Evolutionary conservation across 2,329 filamentous ascomycete genomes (phyloP), one percentile per base, ranked within the genome.

Genomic region (Aspergillus pseudotamarii): DNA sequence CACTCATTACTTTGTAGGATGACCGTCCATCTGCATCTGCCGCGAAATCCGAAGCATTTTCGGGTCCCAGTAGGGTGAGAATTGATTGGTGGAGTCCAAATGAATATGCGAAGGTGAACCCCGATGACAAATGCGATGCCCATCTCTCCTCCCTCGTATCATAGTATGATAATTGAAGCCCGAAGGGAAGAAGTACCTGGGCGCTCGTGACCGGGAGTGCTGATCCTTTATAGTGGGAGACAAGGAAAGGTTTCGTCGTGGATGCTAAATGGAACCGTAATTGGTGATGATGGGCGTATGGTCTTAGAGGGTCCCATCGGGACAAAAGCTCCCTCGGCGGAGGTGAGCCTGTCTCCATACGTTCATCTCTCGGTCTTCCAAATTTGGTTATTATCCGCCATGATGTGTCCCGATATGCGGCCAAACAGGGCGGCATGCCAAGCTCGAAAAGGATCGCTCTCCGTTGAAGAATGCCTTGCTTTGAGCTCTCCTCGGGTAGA

Each of bases 351-450:
- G 45, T 2, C 4, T 36, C 5, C 28, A 10, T 16, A 32, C 10
- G 1, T 30, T n/a, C n/a, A 16, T 60, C 21, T 16, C 38, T 32
- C 8, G 58, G 36, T 26, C 1, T 23, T 2, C 50, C 34, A 4
- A 56, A 54, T 11, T 19, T 45, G 58, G 36, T 43, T 10, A 51
- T 10, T 8, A 61, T 41, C 2, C 30, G 57, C 59, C 59, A 61
- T 11, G 59, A 48, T 16, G 45, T 21, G 41, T 57, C 54, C 6
- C 59, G 59, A 57, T 61, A 61, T n/a, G 26, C 53, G 10, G 59
- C 41, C 28, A 61, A 23, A 10, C 6, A 12, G 4, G 16, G 8
- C 34, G 59, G 59, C 54, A 45, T 30, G 36, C 21, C 21, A 19
- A 61, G 34, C 28, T 61, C 59, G 11, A 61, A 57, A 19, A 57